Conservation (phyloP, 306 rosid genomes). For the Trichosanthes truncata region DNA sequence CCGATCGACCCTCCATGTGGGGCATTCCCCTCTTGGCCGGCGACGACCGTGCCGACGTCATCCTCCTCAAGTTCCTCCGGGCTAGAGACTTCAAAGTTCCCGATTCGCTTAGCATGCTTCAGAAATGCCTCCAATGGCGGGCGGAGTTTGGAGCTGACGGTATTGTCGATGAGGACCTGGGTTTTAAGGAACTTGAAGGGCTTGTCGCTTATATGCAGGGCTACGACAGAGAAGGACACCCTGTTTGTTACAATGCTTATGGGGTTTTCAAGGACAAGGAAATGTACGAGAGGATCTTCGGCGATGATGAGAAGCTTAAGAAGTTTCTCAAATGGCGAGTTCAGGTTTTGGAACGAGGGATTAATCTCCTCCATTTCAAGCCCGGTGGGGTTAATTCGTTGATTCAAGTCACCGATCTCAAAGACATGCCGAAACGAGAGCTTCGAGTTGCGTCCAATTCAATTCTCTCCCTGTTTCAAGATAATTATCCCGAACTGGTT, state of each 20-base stretch:
- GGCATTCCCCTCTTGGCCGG: constrained; percentile 47
- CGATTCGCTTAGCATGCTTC: constrained; percentile 58
- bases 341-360: constrained; percentile 81
- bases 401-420: constrained; percentile 91
- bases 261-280: constrained; percentile 70
- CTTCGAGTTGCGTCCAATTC: constrained; percentile 88
- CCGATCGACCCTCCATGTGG: constrained; percentile 54
- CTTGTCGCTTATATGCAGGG: constrained; percentile 88
- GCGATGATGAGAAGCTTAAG: constrained; percentile 81
- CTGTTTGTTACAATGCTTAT: constrained; percentile 88
- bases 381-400: constrained; percentile 84
- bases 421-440: constrained; percentile 95
- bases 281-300: constrained; percentile 75
- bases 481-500: constrained; percentile 93
- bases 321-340: constrained; percentile 91
- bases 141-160: constrained; percentile 55
- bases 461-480: constrained; percentile 86
- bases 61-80: constrained; percentile 75
- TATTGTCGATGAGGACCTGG: constrained; percentile 63
- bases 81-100: constrained; percentile 78
- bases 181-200: constrained; percentile 89
- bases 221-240: constrained; percentile 70
- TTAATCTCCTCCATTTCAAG: constrained; percentile 66
- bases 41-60: constrained; percentile 67
- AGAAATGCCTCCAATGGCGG: constrained; percentile 70